phyloP scores from a whole-genome alignment of 495 filamentous ascomycete genomes.

The Neurospora sp. region DNA sequence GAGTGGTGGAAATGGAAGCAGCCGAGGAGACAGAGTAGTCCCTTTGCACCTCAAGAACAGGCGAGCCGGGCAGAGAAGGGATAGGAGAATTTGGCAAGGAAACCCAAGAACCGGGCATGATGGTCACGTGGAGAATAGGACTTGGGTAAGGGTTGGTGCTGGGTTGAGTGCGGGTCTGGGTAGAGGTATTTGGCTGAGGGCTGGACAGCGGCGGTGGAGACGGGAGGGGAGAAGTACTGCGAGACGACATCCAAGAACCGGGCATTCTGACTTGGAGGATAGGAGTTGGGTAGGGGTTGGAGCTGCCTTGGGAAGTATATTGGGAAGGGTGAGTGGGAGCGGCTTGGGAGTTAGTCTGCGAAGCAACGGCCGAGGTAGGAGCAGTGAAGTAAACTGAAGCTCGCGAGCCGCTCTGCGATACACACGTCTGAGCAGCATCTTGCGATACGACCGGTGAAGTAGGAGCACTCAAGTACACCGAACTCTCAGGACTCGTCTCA shows the following conservation, averaged over 20 bases:
- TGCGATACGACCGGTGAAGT: fast-evolving
- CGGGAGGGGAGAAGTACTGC: neutral
- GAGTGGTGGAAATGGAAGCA: neutral
- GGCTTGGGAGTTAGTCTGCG: neutral
- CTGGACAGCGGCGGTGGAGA: neutral
- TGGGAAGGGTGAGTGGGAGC: neutral
- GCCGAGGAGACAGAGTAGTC: neutral
- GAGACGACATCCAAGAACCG: neutral
- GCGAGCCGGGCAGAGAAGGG: neutral
- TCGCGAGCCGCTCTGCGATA: neutral
- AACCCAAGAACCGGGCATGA: neutral
- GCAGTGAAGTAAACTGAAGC: neutral
- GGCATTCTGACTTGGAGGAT: neutral
- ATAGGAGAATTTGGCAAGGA: neutral
- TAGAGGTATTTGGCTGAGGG: neutral
- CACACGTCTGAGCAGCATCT: neutral
- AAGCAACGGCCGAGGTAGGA: neutral
- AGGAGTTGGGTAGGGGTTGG: neutral
- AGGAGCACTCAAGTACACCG: neutral
- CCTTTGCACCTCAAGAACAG: neutral
- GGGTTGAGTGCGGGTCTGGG: neutral
- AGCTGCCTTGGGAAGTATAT: neutral
- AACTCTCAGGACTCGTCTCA: neutral
- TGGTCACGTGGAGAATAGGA: neutral
- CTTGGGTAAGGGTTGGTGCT: neutral